A percentile compares a stretch with the other conserved stretches of the same genome.
These are phyloP conservation scores for Zygotorulaspora mrakii DNA, from an alignment of 1,139 yeast genomes.

Conservation along the genomic window DNA sequence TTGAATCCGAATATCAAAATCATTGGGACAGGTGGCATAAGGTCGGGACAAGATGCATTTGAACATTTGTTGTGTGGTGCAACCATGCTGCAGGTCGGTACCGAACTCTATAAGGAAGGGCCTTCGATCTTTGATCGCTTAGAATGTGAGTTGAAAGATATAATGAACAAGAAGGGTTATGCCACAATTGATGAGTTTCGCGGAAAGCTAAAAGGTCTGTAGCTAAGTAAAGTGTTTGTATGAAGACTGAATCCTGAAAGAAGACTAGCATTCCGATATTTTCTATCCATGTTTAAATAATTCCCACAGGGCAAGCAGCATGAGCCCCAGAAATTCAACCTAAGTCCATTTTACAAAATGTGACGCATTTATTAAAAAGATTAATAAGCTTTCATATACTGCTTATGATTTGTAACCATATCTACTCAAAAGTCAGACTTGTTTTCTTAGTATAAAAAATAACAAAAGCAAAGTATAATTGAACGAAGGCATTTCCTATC, in stretches of 20 bases:
- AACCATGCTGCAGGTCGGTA: constrained; percentile 32
- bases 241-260: neutral
- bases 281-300: no score
- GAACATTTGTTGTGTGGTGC: constrained; percentile 35
- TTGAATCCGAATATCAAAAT: constrained; percentile 29
- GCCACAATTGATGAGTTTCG: constrained; percentile 32
- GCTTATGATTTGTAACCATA: no score
- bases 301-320: no score
- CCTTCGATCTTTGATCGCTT: constrained; percentile 27
- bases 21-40: constrained; percentile 34
- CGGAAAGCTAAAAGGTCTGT: constrained; percentile 27
- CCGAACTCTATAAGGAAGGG: constrained; percentile 31
- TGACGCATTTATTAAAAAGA: no score
- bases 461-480: no score
- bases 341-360: no score
- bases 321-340: no score
- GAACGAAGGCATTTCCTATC: no score
- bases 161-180: constrained; percentile 31
- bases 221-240: neutral
- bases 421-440: no score
- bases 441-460: no score
- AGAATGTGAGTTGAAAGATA: constrained; percentile 23
- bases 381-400: no score
- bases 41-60: constrained; percentile 31
- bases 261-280: no score